A percentile compares a stretch with the other conserved stretches of the same genome.
These are phyloP conservation scores for Atractiella rhizophila DNA, from an alignment of 768 basidiomycete genomes.

Conservation along the genomic window DNA sequence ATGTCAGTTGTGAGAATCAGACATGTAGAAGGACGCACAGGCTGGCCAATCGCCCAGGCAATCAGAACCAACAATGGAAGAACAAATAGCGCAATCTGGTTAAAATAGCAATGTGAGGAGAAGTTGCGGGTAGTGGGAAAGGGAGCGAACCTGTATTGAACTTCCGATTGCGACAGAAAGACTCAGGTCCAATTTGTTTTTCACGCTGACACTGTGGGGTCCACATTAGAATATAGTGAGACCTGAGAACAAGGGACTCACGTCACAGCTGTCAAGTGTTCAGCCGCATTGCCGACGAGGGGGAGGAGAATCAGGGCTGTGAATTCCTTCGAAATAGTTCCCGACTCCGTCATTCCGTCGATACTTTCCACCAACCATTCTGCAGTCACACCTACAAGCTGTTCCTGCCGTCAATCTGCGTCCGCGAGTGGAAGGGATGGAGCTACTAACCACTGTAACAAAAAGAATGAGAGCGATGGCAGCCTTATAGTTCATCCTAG, in stretches of 20 bases:
- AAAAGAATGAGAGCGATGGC: slow-evolving; percentile 8
- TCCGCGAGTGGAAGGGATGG: too few relatives aligned
- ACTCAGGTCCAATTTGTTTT: too few relatives aligned
- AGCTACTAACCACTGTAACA: too few relatives aligned
- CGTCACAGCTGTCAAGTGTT: slow-evolving; percentile 79
- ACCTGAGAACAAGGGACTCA: too few relatives aligned
- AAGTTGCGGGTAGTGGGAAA: not conserved
- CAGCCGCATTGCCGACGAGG: slow-evolving; percentile 64
- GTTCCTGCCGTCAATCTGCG: too few relatives aligned
- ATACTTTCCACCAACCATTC: slow-evolving; percentile 51
- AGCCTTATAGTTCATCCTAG: slow-evolving; percentile 9
- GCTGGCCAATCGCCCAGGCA: not conserved
- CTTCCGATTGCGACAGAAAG: too few relatives aligned
- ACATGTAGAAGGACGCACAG: not conserved
- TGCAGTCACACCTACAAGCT: slow-evolving; percentile 36
- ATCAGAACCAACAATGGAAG: not conserved
- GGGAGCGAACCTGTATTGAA: too few relatives aligned
- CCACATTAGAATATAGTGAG: too few relatives aligned
- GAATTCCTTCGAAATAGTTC: slow-evolving; percentile 46
- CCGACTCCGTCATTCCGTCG: slow-evolving; percentile 35
- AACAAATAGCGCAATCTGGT: not conserved
- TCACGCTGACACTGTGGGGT: too few relatives aligned
- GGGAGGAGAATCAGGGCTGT: slow-evolving; percentile 75
- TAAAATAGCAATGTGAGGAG: not conserved
- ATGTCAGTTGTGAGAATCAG: not conserved